These are phyloP conservation scores for Trametes maxima DNA, from an alignment of 768 basidiomycete genomes.

Conservation along the genomic window DNA sequence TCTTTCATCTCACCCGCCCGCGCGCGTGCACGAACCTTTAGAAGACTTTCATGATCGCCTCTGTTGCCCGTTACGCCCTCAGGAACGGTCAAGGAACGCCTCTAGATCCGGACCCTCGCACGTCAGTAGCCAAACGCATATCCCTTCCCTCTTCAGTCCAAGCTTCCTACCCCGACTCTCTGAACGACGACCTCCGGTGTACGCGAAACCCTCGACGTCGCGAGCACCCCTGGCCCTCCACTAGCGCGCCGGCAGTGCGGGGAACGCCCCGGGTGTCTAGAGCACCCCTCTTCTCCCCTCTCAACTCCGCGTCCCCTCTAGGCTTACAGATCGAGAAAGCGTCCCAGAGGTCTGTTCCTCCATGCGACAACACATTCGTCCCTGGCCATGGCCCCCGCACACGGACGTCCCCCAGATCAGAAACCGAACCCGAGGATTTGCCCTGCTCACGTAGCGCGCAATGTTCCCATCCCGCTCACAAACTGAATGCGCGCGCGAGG, in stretches of 20 bases:
- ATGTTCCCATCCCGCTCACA: constrained; percentile 4
- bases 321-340: neutral
- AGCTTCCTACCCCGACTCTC: neutral
- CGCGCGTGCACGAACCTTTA: neutral
- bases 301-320: neutral
- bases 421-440: constrained; percentile 11
- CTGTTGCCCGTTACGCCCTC: neutral
- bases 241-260: neutral
- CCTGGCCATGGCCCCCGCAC: constrained; percentile 9
- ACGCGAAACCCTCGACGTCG: neutral
- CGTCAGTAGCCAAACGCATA: constrained; percentile 18
- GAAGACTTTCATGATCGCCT: constrained; percentile 18
- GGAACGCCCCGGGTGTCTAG: constrained; percentile 1
- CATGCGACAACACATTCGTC: neutral
- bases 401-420: constrained; percentile 1
- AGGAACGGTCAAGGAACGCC: constrained; percentile 12
- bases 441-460: constrained; percentile 2
- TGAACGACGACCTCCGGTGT: constrained; percentile 2
- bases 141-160: neutral
- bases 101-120: neutral
- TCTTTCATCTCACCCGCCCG: constrained; percentile 1
- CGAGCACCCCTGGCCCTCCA: constrained; percentile 1
- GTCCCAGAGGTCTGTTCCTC: neutral
- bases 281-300: neutral
- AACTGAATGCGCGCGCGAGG: constrained; percentile 1